A percentile compares a stretch with the other conserved stretches of the same genome.
phyloP scores from a whole-genome alignment of 164 flowering plant species.

The Liquidambar formosana region DNA sequence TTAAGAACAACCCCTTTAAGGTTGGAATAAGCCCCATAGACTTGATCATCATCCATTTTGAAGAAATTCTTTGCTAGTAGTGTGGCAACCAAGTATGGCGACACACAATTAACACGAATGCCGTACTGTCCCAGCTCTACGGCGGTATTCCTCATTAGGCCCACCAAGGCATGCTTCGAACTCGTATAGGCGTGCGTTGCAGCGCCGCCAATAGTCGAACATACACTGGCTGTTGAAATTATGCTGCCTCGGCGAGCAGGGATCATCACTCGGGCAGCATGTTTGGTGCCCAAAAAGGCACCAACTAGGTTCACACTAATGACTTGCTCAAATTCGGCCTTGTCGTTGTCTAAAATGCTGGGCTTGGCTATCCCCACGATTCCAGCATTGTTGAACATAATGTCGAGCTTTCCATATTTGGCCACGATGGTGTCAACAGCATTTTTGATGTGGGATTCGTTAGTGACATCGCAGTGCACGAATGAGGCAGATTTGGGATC shows the following conservation, averaged over 20 bases:
- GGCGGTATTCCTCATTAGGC: constrained; percentile 36
- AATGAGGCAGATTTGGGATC: constrained; percentile 5
- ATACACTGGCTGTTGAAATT: constrained; percentile 30
- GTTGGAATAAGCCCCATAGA: background rate
- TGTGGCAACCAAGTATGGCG: constrained; percentile 31
- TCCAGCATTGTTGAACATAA: constrained; percentile 41
- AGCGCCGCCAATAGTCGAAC: constrained; percentile 25
- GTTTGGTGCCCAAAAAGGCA: constrained; percentile 37
- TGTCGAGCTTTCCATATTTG: constrained; percentile 35
- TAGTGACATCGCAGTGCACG: constrained; percentile 37
- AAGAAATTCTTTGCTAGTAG: constrained; percentile 20
- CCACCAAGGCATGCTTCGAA: constrained; percentile 46
- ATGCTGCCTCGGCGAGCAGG: constrained; percentile 40
- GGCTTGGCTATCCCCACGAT: background rate
- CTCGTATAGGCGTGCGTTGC: constrained; percentile 40
- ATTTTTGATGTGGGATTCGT: constrained; percentile 26
- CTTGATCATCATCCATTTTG: constrained; percentile 12
- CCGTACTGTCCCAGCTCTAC: constrained; percentile 44
- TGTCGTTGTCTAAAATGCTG: constrained; percentile 20
- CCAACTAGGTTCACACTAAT: constrained; percentile 28
- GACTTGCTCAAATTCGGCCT: constrained; percentile 26
- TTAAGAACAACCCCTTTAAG: constrained; percentile 22
- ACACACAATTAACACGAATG: constrained; percentile 49
- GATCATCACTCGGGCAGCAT: constrained; percentile 53
- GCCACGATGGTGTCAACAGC: constrained; percentile 28